Percentiles rank a stretch among this genome's conserved stretches.
These are phyloP conservation scores for Penicillium sp. DNA, from an alignment of 2,329 filamentous ascomycete genomes.

Conservation along the genomic window DNA sequence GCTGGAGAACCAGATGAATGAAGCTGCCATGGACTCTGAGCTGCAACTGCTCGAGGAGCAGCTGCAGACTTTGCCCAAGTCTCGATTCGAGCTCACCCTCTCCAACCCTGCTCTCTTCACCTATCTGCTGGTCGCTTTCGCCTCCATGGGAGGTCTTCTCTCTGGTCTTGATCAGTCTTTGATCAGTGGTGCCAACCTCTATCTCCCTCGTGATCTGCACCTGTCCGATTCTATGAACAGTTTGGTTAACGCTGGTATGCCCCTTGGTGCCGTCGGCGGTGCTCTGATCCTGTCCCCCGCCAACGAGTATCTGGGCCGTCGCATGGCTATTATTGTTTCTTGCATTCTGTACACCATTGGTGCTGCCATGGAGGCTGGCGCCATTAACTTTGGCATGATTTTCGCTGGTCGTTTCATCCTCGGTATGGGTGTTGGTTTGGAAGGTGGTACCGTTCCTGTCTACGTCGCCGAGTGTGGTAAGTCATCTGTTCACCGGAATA, in stretches of 20 bases:
- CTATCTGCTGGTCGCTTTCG: conserved; percentile 71
- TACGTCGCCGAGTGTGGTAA: conserved; percentile 69
- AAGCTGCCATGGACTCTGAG: conserved; percentile 43
- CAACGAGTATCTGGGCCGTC: conserved; percentile 72
- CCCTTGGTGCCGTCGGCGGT: conserved; percentile 73
- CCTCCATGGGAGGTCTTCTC: conserved; percentile 75
- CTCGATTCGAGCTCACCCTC: conserved; percentile 59
- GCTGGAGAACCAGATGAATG: conserved; percentile 29
- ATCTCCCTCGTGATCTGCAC: conserved; percentile 64
- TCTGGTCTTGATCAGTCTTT: conserved; percentile 75
- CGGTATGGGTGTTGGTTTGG: conserved; percentile 72
- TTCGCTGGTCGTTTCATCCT: conserved; percentile 71
- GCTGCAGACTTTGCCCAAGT: conserved; percentile 28
- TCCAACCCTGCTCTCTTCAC: conserved; percentile 70
- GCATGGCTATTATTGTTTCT: conserved; percentile 72
- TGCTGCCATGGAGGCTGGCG: conserved; percentile 70
- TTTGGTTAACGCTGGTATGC: conserved; percentile 73
- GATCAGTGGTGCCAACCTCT: conserved; percentile 71
- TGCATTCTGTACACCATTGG: conserved; percentile 73
- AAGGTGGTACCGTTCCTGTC: conserved; percentile 75
- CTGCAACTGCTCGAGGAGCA: conserved; percentile 39
- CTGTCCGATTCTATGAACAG: conserved; percentile 65
- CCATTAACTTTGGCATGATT: conserved; percentile 74
- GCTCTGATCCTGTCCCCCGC: conserved; percentile 69
- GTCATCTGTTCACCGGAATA: conserved; percentile 15